These are phyloP conservation scores for Cercospora berteroae DNA, from an alignment of 2,329 filamentous ascomycete genomes.

Conservation along the genomic window DNA sequence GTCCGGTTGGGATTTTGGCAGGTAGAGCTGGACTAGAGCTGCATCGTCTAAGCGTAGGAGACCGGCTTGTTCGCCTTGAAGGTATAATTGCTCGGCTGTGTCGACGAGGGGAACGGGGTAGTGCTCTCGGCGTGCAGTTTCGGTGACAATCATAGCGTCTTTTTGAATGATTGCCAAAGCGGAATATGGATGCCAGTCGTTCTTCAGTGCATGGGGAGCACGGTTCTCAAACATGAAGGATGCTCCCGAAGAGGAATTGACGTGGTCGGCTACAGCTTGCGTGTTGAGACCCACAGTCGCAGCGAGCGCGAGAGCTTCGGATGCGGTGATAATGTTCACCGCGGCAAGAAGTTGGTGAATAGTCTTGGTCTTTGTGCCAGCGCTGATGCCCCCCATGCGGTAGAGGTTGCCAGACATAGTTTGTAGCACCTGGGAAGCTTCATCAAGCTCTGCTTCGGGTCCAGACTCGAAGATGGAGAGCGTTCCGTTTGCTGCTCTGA, in stretches of 20 bases:
- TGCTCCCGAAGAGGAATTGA: slow-evolving; percentile 42
- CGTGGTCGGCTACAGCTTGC: slow-evolving; percentile 48
- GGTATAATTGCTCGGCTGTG: slow-evolving; percentile 64
- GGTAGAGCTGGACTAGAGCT: slow-evolving; percentile 56
- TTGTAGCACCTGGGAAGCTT: slow-evolving; percentile 58
- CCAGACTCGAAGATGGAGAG: slow-evolving; percentile 72
- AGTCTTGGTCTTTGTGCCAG: slow-evolving; percentile 58
- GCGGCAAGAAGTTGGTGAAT: slow-evolving; percentile 59
- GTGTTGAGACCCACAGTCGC: slow-evolving; percentile 55
- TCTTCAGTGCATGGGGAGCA: slow-evolving; percentile 52
- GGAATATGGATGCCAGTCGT: slow-evolving; percentile 49
- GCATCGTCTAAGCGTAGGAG: slow-evolving; percentile 56
- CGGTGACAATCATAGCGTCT: slow-evolving; percentile 63
- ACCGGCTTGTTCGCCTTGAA: slow-evolving; percentile 58
- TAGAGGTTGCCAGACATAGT: slow-evolving; percentile 67
- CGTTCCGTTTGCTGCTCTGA: slow-evolving; percentile 67
- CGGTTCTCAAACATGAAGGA: slow-evolving; percentile 60
- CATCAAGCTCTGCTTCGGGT: slow-evolving; percentile 54
- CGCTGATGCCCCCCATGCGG: slow-evolving; percentile 53
- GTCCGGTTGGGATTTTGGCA: slow-evolving; percentile 35
- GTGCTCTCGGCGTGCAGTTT: slow-evolving; percentile 56
- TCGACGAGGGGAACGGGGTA: slow-evolving; percentile 63
- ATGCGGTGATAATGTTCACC: slow-evolving; percentile 56
- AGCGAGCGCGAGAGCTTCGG: slow-evolving; percentile 58
- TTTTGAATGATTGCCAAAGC: slow-evolving; percentile 51